Conservation (phyloP, 495 filamentous ascomycete species). For the Aspergillus sparsus region DNA sequence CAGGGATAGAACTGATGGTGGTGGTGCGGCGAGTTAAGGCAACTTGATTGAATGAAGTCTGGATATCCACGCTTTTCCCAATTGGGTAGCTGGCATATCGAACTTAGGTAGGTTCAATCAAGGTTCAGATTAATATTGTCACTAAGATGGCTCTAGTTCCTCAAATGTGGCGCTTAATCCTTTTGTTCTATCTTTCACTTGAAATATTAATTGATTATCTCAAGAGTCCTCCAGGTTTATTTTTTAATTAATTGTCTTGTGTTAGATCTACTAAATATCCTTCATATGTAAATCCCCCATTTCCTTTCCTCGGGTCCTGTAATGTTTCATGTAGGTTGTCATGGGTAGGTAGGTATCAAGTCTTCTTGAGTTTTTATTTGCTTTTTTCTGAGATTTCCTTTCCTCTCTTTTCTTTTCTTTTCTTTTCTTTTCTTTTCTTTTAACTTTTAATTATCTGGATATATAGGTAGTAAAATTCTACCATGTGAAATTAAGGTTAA, state of each 20-base stretch:
- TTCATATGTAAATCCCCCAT: too few species aligned
- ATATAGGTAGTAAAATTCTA: not conserved
- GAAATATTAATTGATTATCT: too few species aligned
- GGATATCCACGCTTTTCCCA: conserved; percentile 35
- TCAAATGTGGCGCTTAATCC: too few species aligned
- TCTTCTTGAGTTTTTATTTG: too few species aligned
- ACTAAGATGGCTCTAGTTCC: too few species aligned
- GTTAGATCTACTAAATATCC: too few species aligned
- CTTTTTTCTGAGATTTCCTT: not conserved
- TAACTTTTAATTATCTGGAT: not conserved
- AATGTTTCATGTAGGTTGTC: too few species aligned
- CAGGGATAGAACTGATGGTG: conserved; percentile 4
- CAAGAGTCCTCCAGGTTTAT: too few species aligned
- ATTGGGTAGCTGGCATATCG: conserved; percentile 28
- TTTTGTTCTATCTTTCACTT: too few species aligned
- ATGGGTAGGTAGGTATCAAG: too few species aligned
- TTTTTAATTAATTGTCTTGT: too few species aligned
- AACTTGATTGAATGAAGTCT: conserved; percentile 10
- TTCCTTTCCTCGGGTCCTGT: too few species aligned
- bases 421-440: not conserved
- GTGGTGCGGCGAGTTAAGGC: not conserved
- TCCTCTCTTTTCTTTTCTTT: not conserved
- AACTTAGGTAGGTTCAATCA: not conserved
- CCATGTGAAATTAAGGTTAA: not conserved
- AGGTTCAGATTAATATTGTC: not conserved